Conservation (phyloP, 225 moss, liverwort and hornwort species). For the Ulota crispa region DNA sequence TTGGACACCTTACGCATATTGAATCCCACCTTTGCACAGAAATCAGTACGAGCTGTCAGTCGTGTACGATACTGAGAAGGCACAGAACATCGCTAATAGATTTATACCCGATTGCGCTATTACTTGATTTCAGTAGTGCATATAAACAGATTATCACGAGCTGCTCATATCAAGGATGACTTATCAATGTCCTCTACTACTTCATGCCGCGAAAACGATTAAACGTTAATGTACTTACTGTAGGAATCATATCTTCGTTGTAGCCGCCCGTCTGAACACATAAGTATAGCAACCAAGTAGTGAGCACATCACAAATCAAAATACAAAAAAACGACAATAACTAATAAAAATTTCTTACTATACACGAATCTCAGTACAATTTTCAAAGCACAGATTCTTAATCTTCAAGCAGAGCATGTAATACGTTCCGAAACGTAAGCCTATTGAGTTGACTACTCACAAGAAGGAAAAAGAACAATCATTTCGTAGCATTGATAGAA, state of each 20-base stretch:
- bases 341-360: background rate
- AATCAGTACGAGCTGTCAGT: constrained; percentile 12
- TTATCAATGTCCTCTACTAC: background rate
- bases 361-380: background rate
- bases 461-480: background rate
- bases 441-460: no score
- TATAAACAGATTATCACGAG: background rate
- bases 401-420: background rate
- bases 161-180: constrained; percentile 12
- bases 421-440: background rate
- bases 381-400: background rate
- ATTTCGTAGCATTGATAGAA: background rate
- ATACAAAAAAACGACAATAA: background rate
- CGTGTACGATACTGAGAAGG: background rate
- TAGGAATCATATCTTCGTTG: constrained; percentile 94
- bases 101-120: background rate
- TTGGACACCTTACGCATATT: constrained; percentile 95
- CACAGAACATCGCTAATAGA: background rate
- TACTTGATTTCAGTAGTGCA: background rate
- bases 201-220: background rate
- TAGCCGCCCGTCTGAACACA: constrained; percentile 77
- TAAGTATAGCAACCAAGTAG: constrained; percentile 7
- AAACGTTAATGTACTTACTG: constrained; percentile 46
- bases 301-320: constrained; percentile 6
- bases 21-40: constrained; percentile 80